A percentile compares a stretch with the other conserved stretches of the same genome.
phyloP scores from a whole-genome alignment of 2,329 filamentous ascomycete genomes.

The Aspergillus amoenus region DNA sequence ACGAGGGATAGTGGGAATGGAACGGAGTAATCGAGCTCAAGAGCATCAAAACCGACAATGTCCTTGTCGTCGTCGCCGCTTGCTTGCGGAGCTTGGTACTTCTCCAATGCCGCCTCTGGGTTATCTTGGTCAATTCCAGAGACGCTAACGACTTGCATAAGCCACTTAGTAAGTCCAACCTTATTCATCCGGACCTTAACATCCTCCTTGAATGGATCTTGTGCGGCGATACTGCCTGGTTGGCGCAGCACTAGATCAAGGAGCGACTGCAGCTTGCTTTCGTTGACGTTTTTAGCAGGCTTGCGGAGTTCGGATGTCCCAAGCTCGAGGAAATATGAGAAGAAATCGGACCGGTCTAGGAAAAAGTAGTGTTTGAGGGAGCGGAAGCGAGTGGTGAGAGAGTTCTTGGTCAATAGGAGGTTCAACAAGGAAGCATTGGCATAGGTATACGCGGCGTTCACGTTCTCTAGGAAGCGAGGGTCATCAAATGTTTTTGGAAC shows the following conservation, averaged over 20 bases:
- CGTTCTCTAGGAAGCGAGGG: constrained; percentile 86
- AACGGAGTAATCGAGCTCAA: constrained; percentile 91
- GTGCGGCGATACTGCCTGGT: constrained; percentile 86
- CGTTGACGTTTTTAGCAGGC: constrained; percentile 83
- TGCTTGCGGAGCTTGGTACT: constrained; percentile 69
- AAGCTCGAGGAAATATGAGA: constrained; percentile 95
- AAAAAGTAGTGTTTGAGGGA: constrained; percentile 99
- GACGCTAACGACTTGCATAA: constrained; percentile 96
- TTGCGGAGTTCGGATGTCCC: constrained; percentile 87
- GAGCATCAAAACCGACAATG: constrained; percentile 83
- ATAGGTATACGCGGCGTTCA: constrained; percentile 91
- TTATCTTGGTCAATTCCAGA: constrained; percentile 88
- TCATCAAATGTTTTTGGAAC: constrained; percentile 94
- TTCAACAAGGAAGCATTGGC: constrained; percentile 92
- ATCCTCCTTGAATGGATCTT: constrained; percentile 97
- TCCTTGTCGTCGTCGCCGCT: constrained; percentile 74
- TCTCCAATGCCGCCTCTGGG: constrained; percentile 61
- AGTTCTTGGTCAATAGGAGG: constrained; percentile 87
- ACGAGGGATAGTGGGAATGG: constrained; percentile 95
- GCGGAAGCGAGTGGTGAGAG: constrained; percentile 78
- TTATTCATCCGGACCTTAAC: constrained; percentile 98
- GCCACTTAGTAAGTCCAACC: constrained; percentile 83
- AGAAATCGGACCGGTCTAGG: constrained; percentile 95
- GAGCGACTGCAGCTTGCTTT: constrained; percentile 87
- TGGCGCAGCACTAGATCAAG: constrained; percentile 97